These are phyloP conservation scores for Prunella vulgaris DNA, from an alignment of 257 asterid genomes.

Conservation along the genomic window DNA sequence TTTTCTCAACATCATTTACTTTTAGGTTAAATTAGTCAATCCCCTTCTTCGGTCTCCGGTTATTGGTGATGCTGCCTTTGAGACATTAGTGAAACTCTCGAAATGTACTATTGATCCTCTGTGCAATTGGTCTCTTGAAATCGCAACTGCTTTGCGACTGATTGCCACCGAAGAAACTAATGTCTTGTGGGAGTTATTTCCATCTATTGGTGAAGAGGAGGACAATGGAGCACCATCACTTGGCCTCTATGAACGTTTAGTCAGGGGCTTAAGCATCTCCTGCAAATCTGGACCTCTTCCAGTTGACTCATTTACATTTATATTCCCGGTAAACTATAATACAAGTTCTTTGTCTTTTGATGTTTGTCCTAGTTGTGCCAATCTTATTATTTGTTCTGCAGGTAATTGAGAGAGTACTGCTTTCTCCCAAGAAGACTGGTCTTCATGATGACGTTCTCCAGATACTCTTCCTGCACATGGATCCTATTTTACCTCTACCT, in stretches of 20 bases:
- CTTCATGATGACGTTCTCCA: constrained; percentile 85
- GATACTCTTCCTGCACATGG: constrained; percentile 91
- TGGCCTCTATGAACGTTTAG: constrained; percentile 79
- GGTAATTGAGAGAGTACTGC: constrained; percentile 84
- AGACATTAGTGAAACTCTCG: constrained; percentile 79
- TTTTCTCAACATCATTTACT: constrained; percentile 9
- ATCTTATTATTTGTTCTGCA: constrained; percentile 27
- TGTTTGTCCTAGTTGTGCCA: constrained; percentile 9
- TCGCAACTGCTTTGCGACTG: constrained; percentile 85
- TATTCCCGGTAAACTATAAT: constrained; percentile 69
- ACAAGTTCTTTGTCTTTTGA: neutral
- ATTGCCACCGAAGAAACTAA: constrained; percentile 57
- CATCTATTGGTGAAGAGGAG: constrained; percentile 56
- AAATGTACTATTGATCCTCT: constrained; percentile 81
- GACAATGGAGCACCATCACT: constrained; percentile 52
- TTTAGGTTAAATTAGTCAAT: constrained; percentile 70
- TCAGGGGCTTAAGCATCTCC: constrained; percentile 69
- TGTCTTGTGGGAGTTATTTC: constrained; percentile 62
- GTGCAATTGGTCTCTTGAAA: constrained; percentile 93
- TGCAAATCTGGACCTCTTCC: constrained; percentile 97
- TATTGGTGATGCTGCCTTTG: constrained; percentile 87
- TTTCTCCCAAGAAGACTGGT: constrained; percentile 80
- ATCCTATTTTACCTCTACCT: constrained; percentile 89
- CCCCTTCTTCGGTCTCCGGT: constrained; percentile 75
- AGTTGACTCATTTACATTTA: constrained; percentile 86